Percentiles rank a stretch among this genome's conserved stretches.
Evolutionary conservation across 2,329 filamentous ascomycete species (phyloP).

Genomic region (Colletotrichum camelliae): DNA sequence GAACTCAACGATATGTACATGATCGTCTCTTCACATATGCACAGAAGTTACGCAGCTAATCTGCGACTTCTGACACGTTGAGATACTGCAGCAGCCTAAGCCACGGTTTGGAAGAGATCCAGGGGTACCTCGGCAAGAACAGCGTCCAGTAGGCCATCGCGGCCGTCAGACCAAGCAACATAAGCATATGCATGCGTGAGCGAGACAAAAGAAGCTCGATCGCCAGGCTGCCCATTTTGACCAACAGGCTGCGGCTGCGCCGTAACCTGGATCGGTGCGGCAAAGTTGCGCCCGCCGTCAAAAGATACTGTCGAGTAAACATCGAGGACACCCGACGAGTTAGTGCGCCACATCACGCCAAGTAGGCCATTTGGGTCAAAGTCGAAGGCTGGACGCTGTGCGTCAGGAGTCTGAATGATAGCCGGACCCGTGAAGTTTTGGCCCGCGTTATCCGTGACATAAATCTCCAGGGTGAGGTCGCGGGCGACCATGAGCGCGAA

Average conservation of each 20-base stretch:
- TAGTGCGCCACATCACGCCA: not conserved
- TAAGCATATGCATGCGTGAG: not conserved
- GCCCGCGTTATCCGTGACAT: not conserved
- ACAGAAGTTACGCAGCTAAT: not conserved
- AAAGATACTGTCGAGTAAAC: not conserved
- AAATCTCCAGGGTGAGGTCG: not conserved
- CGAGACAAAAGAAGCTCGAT: not conserved
- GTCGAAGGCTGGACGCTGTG: not conserved
- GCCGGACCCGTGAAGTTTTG: not conserved
- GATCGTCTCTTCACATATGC: not conserved
- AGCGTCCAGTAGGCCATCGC: not conserved
- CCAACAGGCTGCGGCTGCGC: not conserved
- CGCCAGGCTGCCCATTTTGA: not conserved
- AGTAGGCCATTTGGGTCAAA: not conserved
- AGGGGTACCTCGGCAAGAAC: not conserved
- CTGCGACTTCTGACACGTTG: not conserved
- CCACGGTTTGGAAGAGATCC: not conserved
- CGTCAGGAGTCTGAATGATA: not conserved
- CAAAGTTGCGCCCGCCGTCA: not conserved
- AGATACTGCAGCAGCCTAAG: not conserved
- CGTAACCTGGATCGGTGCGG: not conserved
- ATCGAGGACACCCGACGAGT: not conserved
- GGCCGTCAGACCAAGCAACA: not conserved
- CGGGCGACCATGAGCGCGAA: not conserved
- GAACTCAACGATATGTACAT: too few species aligned